Conservation (phyloP, 1,284 basidiomycete genomes). For the Trametes hirsuta region DNA sequence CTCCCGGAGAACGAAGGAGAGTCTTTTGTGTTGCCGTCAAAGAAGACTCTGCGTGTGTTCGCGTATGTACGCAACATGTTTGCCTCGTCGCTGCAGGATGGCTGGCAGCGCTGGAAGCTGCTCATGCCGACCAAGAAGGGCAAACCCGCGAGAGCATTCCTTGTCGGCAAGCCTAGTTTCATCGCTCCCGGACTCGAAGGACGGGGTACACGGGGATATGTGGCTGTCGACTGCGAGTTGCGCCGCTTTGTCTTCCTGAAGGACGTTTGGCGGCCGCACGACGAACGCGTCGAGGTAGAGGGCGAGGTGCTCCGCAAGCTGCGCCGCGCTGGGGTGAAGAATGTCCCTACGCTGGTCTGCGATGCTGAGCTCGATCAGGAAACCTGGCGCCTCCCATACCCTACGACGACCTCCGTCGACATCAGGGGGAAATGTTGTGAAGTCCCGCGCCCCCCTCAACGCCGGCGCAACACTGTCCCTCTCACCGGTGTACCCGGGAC, state of each 20-base stretch:
- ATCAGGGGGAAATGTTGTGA: not conserved
- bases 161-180: conserved; percentile 11
- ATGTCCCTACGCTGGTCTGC: conserved; percentile 19
- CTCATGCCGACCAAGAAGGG: not conserved
- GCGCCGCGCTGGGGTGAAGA: not conserved
- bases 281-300: conserved; percentile 2
- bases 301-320: conserved; percentile 11
- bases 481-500: not conserved
- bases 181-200: not conserved
- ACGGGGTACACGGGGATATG: conserved; percentile 16
- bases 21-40: not conserved
- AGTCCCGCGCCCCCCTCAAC: not conserved
- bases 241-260: conserved; percentile 17
- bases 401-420: not conserved
- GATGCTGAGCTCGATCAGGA: conserved; percentile 17
- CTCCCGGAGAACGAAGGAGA: not conserved
- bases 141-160: not conserved
- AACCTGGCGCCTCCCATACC: not conserved
- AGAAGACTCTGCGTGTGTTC: not conserved
- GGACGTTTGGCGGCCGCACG: conserved; percentile 15
- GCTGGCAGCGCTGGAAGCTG: not conserved
- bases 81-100: not conserved
- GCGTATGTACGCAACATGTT: conserved; percentile 12
- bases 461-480: not conserved
- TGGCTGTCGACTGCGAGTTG: conserved; percentile 9